Percentiles rank a stretch among this genome's conserved stretches.
Evolutionary conservation across 345 rosid genomes (phyloP).

Genomic region (Toxicodendron radicans): DNA sequence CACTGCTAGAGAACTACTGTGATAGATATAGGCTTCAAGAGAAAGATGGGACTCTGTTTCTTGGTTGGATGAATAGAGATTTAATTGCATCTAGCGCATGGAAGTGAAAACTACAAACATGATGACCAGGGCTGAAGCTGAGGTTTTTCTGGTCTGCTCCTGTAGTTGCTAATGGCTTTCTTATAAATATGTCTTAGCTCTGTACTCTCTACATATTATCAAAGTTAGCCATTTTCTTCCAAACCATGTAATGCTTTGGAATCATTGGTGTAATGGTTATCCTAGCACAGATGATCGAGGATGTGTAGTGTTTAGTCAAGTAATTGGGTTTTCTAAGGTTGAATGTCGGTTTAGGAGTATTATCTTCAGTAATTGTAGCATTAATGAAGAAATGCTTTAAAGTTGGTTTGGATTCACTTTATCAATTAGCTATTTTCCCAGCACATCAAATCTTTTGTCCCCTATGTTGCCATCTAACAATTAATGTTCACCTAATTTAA

Average conservation of each 20-base stretch:
- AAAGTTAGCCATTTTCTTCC: constrained; percentile 10
- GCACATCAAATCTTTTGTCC: neutral
- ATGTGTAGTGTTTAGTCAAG: neutral
- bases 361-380: neutral
- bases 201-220: constrained; percentile 7
- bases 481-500: too few relatives aligned
- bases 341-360: neutral
- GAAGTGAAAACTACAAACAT: constrained; percentile 40
- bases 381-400: neutral
- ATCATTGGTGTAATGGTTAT: neutral
- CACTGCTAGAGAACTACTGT: constrained; percentile 59
- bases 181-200: neutral
- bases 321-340: neutral
- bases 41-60: constrained; percentile 72
- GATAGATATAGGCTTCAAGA: constrained; percentile 68
- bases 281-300: neutral
- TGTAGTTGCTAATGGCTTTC: neutral
- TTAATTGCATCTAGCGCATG: constrained; percentile 92
- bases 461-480: too few relatives aligned
- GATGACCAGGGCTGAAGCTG: constrained; percentile 4
- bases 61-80: constrained; percentile 88
- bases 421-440: too few relatives aligned
- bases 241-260: constrained; percentile 14
- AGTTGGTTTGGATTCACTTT: neutral
- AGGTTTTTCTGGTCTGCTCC: constrained; percentile 14